A percentile compares a stretch with the other conserved stretches of the same genome.
These are phyloP conservation scores for Myotisia sp. DNA, from an alignment of 2,329 filamentous ascomycete species.

Conservation along the genomic window DNA sequence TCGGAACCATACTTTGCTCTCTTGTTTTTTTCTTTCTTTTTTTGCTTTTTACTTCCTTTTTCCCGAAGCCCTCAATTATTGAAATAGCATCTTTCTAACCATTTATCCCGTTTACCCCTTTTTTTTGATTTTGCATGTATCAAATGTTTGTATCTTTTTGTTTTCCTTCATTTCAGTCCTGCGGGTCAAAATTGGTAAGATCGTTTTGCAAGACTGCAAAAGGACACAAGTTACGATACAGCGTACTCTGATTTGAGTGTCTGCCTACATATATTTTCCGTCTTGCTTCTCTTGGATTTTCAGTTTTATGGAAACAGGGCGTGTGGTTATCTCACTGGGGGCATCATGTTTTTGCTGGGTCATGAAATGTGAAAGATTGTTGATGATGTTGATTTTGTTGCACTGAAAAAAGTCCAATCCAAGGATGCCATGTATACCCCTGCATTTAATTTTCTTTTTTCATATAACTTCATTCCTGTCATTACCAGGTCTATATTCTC, in stretches of 20 bases:
- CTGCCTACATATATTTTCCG: too few relatives aligned
- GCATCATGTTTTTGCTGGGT: too few relatives aligned
- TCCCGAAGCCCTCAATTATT: background rate
- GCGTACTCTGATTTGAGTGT: too few relatives aligned
- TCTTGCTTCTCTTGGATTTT: too few relatives aligned
- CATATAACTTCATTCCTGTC: slow-evolving; percentile 2
- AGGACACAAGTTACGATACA: too few relatives aligned
- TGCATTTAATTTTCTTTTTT: slow-evolving; percentile 1
- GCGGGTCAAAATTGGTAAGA: too few relatives aligned
- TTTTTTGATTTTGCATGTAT: background rate
- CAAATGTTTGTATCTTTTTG: background rate
- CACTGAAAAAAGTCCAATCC: slow-evolving; percentile 1
- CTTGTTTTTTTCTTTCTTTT: background rate
- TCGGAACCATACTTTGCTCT: background rate
- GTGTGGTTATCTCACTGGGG: too few relatives aligned
- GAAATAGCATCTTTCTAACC: background rate
- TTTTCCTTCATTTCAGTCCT: background rate
- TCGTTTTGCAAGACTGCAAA: too few relatives aligned
- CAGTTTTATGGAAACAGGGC: background rate
- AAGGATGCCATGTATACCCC: slow-evolving; percentile 4
- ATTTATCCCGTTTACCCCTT: background rate
- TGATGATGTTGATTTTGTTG: background rate
- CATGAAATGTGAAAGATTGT: too few relatives aligned
- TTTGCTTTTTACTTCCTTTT: background rate
- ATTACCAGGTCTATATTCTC: slow-evolving; percentile 2